Evolutionary conservation across 352 stramenopile species (phyloP), one percentile per base, ranked within the genome.

Genomic region (Phytopythium ostracodes): DNA sequence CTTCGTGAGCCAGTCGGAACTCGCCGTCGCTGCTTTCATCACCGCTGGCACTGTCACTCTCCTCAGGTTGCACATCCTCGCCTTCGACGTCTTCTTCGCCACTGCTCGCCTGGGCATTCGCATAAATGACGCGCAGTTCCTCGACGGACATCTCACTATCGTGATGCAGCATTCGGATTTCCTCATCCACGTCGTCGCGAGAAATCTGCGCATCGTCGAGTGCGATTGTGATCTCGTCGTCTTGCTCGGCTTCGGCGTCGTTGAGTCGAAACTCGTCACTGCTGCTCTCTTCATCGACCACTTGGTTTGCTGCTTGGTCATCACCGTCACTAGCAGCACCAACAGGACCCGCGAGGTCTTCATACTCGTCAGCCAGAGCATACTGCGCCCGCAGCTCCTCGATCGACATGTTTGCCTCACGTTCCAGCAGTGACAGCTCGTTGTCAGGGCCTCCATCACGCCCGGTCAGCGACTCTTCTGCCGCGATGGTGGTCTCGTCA

Each of bases 81-180:
- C 1, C 24, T n/a, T 50, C 53, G 15, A 38, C 31, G 47, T 61
- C 51, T 46, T 53, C 14, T 46, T 62, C 56, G 3, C 38, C 53
- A 2, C 33, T 53, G 25, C 9, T 62, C 27, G 31, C 53, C 15
- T 77, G 64, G 10, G 59, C 71, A 11, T 36, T 31, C n/a, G 73
- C 71, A 43, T 92, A 91, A 11, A 72, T 62, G 10, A 71, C 73
- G 17, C 75, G 63, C 29, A 93, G 62, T 53, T 90, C 80, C 18
- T 99, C 96, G 31, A 99, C 77, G 4, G 94, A 92, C 65, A 99
- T 81, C 65, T 98, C 87, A 25, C 73, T 87, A 59, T 99, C 96
- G 66, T 82, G 68, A 46, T 98, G 72, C 5, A 99, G 68, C 36
- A 88, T 63, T 0, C 75, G 80, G 12, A 99, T 66, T 68, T 99